Base-by-base conservation (phyloP, 2,329 filamentous ascomycete species). In the Metarhizium brunneum region DNA sequence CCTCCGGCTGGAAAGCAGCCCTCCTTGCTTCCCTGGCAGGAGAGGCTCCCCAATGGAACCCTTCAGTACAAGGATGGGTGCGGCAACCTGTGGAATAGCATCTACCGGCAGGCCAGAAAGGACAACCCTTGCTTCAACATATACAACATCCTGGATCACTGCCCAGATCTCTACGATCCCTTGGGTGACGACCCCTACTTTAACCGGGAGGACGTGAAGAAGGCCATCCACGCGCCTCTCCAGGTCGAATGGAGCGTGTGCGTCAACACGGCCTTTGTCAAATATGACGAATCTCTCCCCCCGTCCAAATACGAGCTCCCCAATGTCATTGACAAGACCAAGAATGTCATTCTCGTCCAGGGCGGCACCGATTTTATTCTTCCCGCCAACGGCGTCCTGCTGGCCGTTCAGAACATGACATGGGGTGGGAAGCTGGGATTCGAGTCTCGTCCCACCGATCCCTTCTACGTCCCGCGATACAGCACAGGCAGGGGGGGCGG, bases 61-160 rank as follows among this genome's bases (percentile, higher is more conserved):
- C 71, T 65, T 29, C 60, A 48, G 0, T 63, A 63, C 40, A 71
- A 71, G 0, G 64, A 70, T 0, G 77, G 74, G 4, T 92, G 88
- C 66, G 73, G 76, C 52, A 63, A 75, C 51, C 64, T 89, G 20
- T 87, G 79, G 62, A 68, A 77, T 56, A 72, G 78, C 25, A 79
- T 88, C 35, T 73, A 73, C 62, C 61, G 74, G 0, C 85, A 82
- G 35, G 78, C 79, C 7, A 59, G 74, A 4, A 64, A 73, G 1
- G 69, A 82, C 38, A 94, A 94, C 71, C 89, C 89, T 0, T 94
- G 90, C 73, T 95, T 87, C 71, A 83, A 90, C 66, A 73, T 88
- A 11, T 94, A 92, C 70, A 81, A 87, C 52, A 80, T 92, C 14
- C 81, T 81, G 2, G 84, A 82, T 4, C 87, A 84, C 13, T 94